Percentiles rank a stretch among this genome's conserved stretches.
Evolutionary conservation across 495 filamentous ascomycete genomes (phyloP).

Genomic region (Parmelia sp.): DNA sequence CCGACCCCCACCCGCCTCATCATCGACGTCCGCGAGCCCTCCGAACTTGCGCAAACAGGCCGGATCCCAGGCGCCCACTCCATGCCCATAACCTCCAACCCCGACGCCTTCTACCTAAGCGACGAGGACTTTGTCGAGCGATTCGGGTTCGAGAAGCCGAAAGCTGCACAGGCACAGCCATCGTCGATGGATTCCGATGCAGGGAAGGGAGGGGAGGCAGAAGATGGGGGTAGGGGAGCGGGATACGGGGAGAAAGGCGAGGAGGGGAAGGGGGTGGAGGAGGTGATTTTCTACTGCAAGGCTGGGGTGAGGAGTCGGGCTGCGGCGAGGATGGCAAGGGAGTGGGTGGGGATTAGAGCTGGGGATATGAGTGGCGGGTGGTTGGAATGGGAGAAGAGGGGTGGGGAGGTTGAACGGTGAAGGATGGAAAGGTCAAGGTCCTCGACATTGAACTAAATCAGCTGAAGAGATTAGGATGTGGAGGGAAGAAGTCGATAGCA

Average conservation of each 20-base stretch:
- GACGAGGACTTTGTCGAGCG: conserved; percentile 71
- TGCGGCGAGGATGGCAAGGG: conserved; percentile 78
- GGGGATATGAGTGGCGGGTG: conserved; percentile 86
- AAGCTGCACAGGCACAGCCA: too few relatives aligned
- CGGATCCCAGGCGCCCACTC: conserved; percentile 72
- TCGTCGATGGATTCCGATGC: background rate
- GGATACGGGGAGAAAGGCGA: conserved; percentile 4
- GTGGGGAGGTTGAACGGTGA: conserved; percentile 53
- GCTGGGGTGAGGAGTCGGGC: conserved; percentile 74
- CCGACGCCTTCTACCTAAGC: conserved; percentile 69
- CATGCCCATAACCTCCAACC: conserved; percentile 69
- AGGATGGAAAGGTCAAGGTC: background rate
- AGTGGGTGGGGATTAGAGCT: conserved; percentile 63
- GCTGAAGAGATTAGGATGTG: background rate
- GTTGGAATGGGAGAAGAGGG: conserved; percentile 75
- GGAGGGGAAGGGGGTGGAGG: conserved; percentile 34
- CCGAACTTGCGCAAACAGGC: conserved; percentile 61
- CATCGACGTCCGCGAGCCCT: conserved; percentile 78
- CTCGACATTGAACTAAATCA: background rate
- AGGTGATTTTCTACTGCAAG: conserved; percentile 88
- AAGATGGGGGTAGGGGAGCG: background rate
- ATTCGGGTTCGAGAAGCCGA: conserved; percentile 61
- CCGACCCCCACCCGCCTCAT: conserved; percentile 24
- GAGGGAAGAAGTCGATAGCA: background rate
- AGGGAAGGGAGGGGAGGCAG: background rate